Percentiles rank a stretch among this genome's conserved stretches.
Conservation (phyloP, 345 rosid species). For the Rhodamnia argentea region DNA sequence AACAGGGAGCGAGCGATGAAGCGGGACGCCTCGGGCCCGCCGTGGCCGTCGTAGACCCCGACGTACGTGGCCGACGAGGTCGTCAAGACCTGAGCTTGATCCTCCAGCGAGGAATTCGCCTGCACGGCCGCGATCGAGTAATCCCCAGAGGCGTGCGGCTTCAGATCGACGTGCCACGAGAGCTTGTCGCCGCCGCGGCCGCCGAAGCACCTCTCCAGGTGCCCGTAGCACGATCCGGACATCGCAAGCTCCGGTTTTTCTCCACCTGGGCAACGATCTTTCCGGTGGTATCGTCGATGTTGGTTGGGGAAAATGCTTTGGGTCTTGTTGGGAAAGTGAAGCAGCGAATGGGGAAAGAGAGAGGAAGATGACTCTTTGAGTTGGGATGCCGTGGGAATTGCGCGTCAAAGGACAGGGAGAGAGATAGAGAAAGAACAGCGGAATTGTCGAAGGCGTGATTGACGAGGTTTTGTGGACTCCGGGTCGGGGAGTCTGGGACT, state of each 20-base stretch:
- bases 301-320: neutral
- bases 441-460: neutral
- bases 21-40: constrained; percentile 60
- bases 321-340: neutral
- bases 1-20: constrained; percentile 39
- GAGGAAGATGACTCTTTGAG: neutral
- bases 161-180: constrained; percentile 46
- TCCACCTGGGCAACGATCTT: neutral
- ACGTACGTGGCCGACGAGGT: constrained; percentile 54
- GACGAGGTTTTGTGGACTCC: neutral
- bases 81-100: constrained; percentile 56
- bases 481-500: neutral
- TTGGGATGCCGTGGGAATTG: neutral
- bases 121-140: constrained; percentile 58
- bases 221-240: constrained; percentile 26
- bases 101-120: constrained; percentile 53
- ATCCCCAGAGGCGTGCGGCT: constrained; percentile 47
- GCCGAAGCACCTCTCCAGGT: constrained; percentile 36
- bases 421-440: neutral
- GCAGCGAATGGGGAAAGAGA: neutral
- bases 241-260: constrained; percentile 1
- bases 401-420: neutral
- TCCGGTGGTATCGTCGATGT: neutral
- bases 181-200: constrained; percentile 24
- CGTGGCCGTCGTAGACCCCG: constrained; percentile 71